phyloP scores from a whole-genome alignment of 371 early-diverging fungal genomes.

The Mucor racemosus region DNA sequence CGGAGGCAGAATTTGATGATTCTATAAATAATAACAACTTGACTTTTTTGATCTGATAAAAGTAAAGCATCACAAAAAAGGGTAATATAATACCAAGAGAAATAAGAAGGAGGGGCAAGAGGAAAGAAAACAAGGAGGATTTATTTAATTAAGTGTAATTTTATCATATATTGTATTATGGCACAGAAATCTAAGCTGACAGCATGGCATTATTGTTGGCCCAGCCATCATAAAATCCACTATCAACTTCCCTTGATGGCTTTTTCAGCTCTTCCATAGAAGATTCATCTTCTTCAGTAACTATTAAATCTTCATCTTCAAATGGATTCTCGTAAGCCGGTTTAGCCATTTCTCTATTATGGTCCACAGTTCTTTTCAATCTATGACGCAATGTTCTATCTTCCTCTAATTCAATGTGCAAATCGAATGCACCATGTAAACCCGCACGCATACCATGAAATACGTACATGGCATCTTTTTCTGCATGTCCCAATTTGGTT shows the following conservation, averaged over 20 bases:
- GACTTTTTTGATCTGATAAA: not conserved
- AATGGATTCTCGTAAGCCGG: slow-evolving; percentile 49
- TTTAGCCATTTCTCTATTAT: slow-evolving; percentile 33
- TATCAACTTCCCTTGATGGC: slow-evolving; percentile 24
- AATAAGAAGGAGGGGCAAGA: not conserved
- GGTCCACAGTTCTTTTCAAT: slow-evolving; percentile 26
- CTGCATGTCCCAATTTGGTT: slow-evolving; percentile 44
- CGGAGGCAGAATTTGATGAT: not conserved
- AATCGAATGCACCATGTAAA: slow-evolving; percentile 38
- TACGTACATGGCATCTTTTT: slow-evolving; percentile 58
- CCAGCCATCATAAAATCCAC: slow-evolving; percentile 33
- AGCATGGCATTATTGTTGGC: slow-evolving; percentile 6
- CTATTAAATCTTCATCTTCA: slow-evolving; percentile 50
- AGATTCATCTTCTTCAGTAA: slow-evolving; percentile 38
- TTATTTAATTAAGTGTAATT: not conserved
- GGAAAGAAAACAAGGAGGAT: not conserved
- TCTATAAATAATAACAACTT: not conserved
- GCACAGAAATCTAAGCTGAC: not conserved
- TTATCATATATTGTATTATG: not conserved
- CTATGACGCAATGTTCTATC: slow-evolving; percentile 34
- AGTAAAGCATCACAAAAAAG: not conserved
- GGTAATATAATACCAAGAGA: not conserved
- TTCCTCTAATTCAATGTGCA: slow-evolving; percentile 42
- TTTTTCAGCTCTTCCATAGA: not conserved
- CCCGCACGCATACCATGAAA: slow-evolving; percentile 54